These are phyloP conservation scores for Caryopteris hybrid DNA, from an alignment of 305 asterid genomes.

Conservation along the genomic window DNA sequence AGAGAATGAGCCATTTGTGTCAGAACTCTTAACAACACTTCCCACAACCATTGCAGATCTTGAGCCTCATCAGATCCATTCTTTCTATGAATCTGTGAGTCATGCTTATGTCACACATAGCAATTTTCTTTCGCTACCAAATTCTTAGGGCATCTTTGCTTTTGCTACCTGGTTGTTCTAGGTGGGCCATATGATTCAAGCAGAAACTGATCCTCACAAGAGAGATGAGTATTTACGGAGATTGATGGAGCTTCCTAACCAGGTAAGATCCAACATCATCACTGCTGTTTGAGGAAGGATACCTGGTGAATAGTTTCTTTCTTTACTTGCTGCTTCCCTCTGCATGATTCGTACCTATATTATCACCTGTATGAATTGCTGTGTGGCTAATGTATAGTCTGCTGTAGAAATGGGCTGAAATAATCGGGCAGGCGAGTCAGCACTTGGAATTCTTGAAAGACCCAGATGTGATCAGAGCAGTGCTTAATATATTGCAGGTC, in stretches of 20 bases:
- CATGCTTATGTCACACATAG: not conserved
- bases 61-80: constrained; percentile 95
- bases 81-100: constrained; percentile 95
- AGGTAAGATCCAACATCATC: constrained; percentile 35
- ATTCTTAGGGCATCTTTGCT: not conserved
- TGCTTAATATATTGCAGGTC: constrained; percentile 97
- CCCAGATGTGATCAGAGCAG: constrained; percentile 79
- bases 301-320: not conserved
- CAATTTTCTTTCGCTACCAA: not conserved
- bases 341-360: not conserved
- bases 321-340: not conserved
- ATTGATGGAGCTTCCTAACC: constrained; percentile 95
- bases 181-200: constrained; percentile 97
- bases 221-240: constrained; percentile 87
- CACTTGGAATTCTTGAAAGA: constrained; percentile 92
- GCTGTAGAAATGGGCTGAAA: constrained; percentile 93
- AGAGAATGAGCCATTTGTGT: constrained; percentile 93
- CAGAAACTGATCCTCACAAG: constrained; percentile 84
- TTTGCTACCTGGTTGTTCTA: constrained; percentile 21
- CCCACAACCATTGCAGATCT: constrained; percentile 90
- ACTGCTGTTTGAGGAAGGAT: constrained; percentile 1
- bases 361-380: not conserved
- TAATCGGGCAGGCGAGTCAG: constrained; percentile 87
- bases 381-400: constrained; percentile 29
- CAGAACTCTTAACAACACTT: constrained; percentile 82